A percentile compares a stretch with the other conserved stretches of the same genome.
These are phyloP conservation scores for Leishmania tropica DNA, from an alignment of 208 protist species.

Conservation along the genomic window DNA sequence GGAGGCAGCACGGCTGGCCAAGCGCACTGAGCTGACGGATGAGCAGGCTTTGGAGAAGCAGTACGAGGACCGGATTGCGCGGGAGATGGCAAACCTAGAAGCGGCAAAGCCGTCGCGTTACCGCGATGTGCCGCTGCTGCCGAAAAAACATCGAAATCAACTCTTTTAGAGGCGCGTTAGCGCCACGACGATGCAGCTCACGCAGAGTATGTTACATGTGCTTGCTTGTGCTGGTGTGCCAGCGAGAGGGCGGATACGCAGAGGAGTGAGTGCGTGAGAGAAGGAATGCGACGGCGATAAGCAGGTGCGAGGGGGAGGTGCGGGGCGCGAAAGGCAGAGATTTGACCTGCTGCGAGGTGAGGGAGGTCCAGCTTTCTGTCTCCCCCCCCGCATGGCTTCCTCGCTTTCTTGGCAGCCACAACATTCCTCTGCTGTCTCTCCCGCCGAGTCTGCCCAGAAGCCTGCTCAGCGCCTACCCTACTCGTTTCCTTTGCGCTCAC, in stretches of 20 bases:
- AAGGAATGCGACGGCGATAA: not conserved
- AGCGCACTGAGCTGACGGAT: constrained; percentile 54
- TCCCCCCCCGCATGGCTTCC: not conserved
- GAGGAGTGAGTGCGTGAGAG: not conserved
- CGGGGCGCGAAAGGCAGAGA: not conserved
- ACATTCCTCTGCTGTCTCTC: not conserved
- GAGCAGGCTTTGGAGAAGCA: constrained; percentile 54
- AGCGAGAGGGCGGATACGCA: not conserved
- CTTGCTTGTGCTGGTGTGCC: not conserved
- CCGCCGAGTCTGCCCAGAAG: not conserved
- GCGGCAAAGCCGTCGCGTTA: constrained; percentile 77
- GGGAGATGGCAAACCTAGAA: constrained; percentile 80
- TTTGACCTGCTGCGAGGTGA: not conserved
- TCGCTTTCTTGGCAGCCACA: not conserved
- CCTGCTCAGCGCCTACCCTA: not conserved
- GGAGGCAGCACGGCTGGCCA: constrained; percentile 41
- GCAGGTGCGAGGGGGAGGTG: not conserved
- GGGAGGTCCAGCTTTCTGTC: not conserved
- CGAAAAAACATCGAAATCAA: constrained; percentile 36
- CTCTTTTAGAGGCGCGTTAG: constrained; percentile 30
- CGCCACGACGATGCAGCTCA: not conserved
- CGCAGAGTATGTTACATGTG: not conserved
- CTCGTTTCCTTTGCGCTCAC: not conserved
- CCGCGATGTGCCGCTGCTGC: constrained; percentile 71
- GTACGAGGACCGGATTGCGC: constrained; percentile 65